Evolutionary conservation across 495 filamentous ascomycete species (phyloP).

Genomic region (Niebla homalea): DNA sequence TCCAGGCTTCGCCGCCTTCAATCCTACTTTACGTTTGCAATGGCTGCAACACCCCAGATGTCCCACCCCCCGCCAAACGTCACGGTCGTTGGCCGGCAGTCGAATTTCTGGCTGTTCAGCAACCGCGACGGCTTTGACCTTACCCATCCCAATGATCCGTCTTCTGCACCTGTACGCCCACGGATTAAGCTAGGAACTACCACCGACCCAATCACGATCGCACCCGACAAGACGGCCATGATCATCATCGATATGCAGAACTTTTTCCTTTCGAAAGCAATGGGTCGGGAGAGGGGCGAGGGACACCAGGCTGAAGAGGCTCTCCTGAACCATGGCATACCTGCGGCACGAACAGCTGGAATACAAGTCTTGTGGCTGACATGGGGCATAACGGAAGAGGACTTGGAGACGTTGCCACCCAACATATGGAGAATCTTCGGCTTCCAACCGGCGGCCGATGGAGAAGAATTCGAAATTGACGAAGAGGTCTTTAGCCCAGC

Average conservation of each 20-base stretch:
- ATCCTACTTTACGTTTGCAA: too few relatives aligned
- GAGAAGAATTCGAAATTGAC: conserved; percentile 8
- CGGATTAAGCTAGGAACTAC: conserved; percentile 7
- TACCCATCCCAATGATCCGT: conserved; percentile 2
- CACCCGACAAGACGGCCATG: conserved; percentile 32
- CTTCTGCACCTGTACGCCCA: background rate
- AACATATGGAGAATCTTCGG: conserved; percentile 34
- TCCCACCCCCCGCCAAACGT: too few relatives aligned
- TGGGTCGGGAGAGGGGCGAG: conserved; percentile 21
- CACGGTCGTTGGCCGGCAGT: background rate
- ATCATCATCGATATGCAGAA: conserved; percentile 51
- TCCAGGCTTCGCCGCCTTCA: too few relatives aligned
- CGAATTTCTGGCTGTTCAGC: conserved; percentile 5
- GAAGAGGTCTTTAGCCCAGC: conserved; percentile 7
- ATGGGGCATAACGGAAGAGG: conserved; percentile 43
- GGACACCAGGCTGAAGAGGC: conserved; percentile 20
- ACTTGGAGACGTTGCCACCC: conserved; percentile 39
- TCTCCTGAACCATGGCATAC: conserved; percentile 26
- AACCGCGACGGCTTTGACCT: conserved; percentile 2
- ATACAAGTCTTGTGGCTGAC: conserved; percentile 45
- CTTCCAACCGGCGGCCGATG: too few relatives aligned
- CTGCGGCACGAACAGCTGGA: conserved; percentile 30
- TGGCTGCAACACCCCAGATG: too few relatives aligned
- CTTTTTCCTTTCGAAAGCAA: conserved; percentile 38
- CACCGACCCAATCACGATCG: conserved; percentile 25